phyloP scores from a whole-genome alignment of 2,329 filamentous ascomycete species.

The Nigrograna mackinnonii region DNA sequence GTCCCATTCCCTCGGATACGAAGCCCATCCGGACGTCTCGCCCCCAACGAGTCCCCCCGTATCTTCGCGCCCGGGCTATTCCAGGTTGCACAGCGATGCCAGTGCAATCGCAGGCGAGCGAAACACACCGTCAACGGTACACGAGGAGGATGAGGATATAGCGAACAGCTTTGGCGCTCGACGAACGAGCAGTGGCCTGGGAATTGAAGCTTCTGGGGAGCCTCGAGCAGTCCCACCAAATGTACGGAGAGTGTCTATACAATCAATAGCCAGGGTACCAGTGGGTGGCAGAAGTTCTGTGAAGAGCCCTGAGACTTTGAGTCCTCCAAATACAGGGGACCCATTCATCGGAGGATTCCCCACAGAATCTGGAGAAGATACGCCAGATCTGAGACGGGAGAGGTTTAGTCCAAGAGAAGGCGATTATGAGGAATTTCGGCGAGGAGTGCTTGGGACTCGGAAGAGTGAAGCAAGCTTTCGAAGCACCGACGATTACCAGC shows the following conservation, averaged over 20 bases:
- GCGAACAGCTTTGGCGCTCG: slow-evolving; percentile 18
- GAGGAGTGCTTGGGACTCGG: slow-evolving; percentile 21
- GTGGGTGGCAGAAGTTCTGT: slow-evolving; percentile 13
- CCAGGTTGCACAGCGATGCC: slow-evolving; percentile 38
- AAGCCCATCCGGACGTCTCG: slow-evolving; percentile 13
- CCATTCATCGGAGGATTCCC: slow-evolving; percentile 31
- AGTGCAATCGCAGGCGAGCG: slow-evolving; percentile 35
- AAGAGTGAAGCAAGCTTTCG: slow-evolving; percentile 6
- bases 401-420: slow-evolving; percentile 28
- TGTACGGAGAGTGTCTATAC: slow-evolving; percentile 21
- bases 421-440: slow-evolving; percentile 31
- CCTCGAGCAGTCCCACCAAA: too few species aligned
- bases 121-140: slow-evolving; percentile 24
- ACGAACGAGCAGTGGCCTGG: slow-evolving; percentile 31
- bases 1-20: slow-evolving; percentile 25
- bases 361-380: slow-evolving; percentile 26
- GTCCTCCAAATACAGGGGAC: slow-evolving; percentile 30
- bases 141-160: slow-evolving; percentile 33
- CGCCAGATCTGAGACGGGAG: slow-evolving; percentile 37
- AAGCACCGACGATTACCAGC: slow-evolving; percentile 29
- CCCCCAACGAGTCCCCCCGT: slow-evolving; percentile 25
- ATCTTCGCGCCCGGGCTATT: slow-evolving; percentile 37
- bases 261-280: slow-evolving; percentile 23
- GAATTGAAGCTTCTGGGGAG: too few species aligned
- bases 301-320: slow-evolving; percentile 20